Percentiles rank a stretch among this genome's conserved stretches.
phyloP scores from a whole-genome alignment of 208 protist genomes.

The Trypanosoma caninum region DNA sequence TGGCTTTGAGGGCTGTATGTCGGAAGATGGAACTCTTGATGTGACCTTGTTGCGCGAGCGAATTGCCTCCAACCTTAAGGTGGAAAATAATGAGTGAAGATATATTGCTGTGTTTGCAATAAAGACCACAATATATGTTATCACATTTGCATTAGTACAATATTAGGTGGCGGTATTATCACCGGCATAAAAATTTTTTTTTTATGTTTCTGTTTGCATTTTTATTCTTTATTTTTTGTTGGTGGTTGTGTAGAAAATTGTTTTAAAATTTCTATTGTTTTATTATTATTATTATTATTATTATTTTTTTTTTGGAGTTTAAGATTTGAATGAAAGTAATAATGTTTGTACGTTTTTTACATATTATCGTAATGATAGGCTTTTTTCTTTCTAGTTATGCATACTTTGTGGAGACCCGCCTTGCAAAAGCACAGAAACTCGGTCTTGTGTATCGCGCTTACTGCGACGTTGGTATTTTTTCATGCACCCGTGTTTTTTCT shows the following conservation, averaged over 20 bases:
- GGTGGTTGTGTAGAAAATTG: neutral
- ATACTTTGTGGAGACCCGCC: conserved; percentile 58
- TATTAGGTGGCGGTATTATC: too few relatives aligned
- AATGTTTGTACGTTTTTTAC: conserved; percentile 2
- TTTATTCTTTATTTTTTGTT: neutral
- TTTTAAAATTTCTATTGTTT: neutral
- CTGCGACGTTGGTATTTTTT: conserved; percentile 73
- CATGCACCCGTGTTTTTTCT: conserved; percentile 67
- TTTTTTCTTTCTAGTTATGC: conserved; percentile 66
- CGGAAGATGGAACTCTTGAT: conserved; percentile 83
- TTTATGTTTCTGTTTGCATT: neutral
- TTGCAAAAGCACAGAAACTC: conserved; percentile 32
- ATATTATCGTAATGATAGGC: conserved; percentile 32
- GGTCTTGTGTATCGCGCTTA: conserved; percentile 44
- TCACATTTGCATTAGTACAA: too few relatives aligned
- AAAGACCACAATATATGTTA: too few relatives aligned
- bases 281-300: neutral
- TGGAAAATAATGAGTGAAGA: neutral
- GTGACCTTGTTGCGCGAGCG: conserved; percentile 65
- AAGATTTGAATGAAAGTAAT: too few relatives aligned
- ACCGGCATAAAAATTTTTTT: too few relatives aligned
- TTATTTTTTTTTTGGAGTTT: conserved; percentile 4
- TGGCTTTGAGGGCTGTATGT: conserved; percentile 93
- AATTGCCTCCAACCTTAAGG: conserved; percentile 32
- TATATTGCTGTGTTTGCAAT: neutral